These are phyloP conservation scores for Waitea zeae DNA, from an alignment of 1,284 basidiomycete genomes.

Conservation along the genomic window DNA sequence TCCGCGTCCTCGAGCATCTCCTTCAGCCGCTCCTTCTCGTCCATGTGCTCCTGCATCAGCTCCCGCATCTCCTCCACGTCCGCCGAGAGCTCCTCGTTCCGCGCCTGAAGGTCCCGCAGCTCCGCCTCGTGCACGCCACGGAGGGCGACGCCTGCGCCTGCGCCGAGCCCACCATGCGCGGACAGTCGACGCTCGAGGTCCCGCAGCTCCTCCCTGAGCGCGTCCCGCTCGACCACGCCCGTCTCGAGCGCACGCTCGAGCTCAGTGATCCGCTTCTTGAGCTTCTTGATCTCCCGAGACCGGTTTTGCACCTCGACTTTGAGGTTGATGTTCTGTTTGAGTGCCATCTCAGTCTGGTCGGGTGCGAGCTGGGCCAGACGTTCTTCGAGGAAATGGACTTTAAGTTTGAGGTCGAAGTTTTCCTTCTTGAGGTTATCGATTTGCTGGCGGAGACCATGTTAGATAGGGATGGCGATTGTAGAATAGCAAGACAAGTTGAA, in stretches of 20 bases:
- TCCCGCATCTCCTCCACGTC: slow-evolving; percentile 48
- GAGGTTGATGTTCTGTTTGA: slow-evolving; percentile 88
- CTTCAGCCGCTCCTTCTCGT: slow-evolving; percentile 51
- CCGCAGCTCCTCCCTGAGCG: slow-evolving; percentile 43
- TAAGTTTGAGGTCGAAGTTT: slow-evolving; percentile 87
- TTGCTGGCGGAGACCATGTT: slow-evolving; percentile 46
- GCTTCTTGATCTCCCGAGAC: slow-evolving; percentile 83
- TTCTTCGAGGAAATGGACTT: slow-evolving; percentile 87
- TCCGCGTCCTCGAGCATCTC: slow-evolving; percentile 49
- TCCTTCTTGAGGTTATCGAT: slow-evolving; percentile 91
- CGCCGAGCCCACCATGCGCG: slow-evolving; percentile 11
- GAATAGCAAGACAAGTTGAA: slow-evolving; percentile 1
- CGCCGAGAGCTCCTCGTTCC: slow-evolving; percentile 36
- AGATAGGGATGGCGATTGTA: slow-evolving; percentile 1
- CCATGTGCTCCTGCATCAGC: slow-evolving; percentile 59
- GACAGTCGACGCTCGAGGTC: slow-evolving; percentile 29
- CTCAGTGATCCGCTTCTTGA: slow-evolving; percentile 78
- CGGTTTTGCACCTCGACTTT: slow-evolving; percentile 87
- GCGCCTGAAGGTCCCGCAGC: slow-evolving; percentile 3
- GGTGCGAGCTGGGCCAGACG: slow-evolving; percentile 77
- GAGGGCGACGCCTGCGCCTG: too few species aligned
- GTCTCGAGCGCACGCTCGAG: slow-evolving; percentile 70
- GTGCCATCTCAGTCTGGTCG: slow-evolving; percentile 79
- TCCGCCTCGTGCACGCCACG: slow-evolving; percentile 1
- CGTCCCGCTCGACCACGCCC: slow-evolving; percentile 29